Percentiles rank a stretch among this genome's conserved stretches.
These are phyloP conservation scores for Aurantiochytrium sp. DNA, from an alignment of 108 stramenopile genomes.

Conservation along the genomic window DNA sequence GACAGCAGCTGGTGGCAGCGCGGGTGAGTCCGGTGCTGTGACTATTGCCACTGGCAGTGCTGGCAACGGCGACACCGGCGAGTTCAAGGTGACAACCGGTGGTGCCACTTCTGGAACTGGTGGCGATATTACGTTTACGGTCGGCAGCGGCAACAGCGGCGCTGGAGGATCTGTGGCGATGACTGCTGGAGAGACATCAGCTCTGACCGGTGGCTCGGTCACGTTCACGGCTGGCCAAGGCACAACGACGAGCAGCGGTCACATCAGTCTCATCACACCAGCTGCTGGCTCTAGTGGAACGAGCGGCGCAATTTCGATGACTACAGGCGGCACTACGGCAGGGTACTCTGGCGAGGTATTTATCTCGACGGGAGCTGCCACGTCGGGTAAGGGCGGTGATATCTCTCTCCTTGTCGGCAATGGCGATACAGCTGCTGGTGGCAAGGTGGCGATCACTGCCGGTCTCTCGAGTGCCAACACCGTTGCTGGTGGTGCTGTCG, in stretches of 20 bases:
- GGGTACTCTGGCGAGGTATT: too few species aligned
- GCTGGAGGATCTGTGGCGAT: constrained; percentile 28
- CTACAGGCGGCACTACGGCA: too few species aligned
- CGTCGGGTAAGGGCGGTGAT: too few species aligned
- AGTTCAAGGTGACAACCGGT: not conserved
- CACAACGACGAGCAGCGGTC: constrained; percentile 20
- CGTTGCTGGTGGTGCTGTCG: too few species aligned
- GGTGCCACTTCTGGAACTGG: not conserved
- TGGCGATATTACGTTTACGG: not conserved
- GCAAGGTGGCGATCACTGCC: too few species aligned
- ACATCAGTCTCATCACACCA: too few species aligned
- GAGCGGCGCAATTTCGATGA: too few species aligned
- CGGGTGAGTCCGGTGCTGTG: not conserved
- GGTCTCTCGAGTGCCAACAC: too few species aligned
- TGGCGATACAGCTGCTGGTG: too few species aligned
- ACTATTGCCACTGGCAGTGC: not conserved
- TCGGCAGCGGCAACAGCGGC: not conserved
- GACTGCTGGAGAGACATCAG: constrained; percentile 17
- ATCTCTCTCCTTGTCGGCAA: too few species aligned
- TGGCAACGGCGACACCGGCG: not conserved
- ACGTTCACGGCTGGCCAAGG: constrained; percentile 22
- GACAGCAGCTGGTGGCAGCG: not conserved
- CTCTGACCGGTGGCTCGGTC: constrained; percentile 20
- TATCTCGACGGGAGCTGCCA: too few species aligned
- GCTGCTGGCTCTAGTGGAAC: not conserved